Base-by-base conservation (phyloP, 352 stramenopile genomes). In the Pythium plurisporium region DNA sequence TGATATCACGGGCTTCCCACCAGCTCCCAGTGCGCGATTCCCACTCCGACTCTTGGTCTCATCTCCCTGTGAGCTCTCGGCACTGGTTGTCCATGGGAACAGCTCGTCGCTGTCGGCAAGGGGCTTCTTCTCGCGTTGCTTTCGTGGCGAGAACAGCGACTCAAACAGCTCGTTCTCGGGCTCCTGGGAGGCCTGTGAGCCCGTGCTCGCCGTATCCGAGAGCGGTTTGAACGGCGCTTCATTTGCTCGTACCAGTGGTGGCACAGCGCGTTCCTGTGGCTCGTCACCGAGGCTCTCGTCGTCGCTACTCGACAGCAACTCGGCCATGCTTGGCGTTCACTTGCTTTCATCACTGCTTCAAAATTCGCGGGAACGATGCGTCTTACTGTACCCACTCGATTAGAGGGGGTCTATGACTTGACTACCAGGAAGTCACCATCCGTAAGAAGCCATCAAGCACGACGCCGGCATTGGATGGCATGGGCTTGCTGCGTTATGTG, bases 231-330 rank as follows among this genome's bases (percentile, higher is more conserved):
- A 27, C 14, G 17, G 29, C 8, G 23, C 23, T 40, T 58, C 33
- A 30, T 34, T 12, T 40, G 12, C 9, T 49, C 7, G n/a, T 6
- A 14, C 0, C 17, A n/a, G 17, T 30, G 58, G 49, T 2, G 30
- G 33, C 25, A 19, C 15, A 5, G 41, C 7, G 5, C 36, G 34
- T 42, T 60, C 42, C 17, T 31, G 33, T 22, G 59, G 54, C 43
- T 69, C 50, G 25, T 62, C 65, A 42, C 40, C 47, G 29, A 68
- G 53, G 40, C 46, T 60, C 50, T 86, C 79, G 20, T 86, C 70
- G 45, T 79, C 72, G 59, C 74, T 87, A 59, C 76, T 91, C 1
- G 67, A 76, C 54, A 91, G 74, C 62, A 91, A 67, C 40, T 91
- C 80, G 36, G 80, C 72, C 68, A 82, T 82, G 29, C n/a, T 64